Evolutionary conservation across 345 rosid genomes (phyloP).

Genomic region (Citrus sinensis): DNA sequence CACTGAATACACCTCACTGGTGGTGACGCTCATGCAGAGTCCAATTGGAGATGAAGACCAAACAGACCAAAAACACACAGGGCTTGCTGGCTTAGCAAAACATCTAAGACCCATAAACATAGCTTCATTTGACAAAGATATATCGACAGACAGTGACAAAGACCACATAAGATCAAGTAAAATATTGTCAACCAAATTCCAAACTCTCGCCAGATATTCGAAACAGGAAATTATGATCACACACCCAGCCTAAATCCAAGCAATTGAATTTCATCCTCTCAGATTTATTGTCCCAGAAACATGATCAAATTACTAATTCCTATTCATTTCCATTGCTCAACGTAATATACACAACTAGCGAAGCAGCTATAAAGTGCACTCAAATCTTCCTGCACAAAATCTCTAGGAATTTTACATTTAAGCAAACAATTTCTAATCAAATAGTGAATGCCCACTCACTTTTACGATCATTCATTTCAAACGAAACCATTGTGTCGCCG

Average conservation of each 20-base stretch:
- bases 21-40: background rate
- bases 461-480: constrained; percentile 40
- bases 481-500: constrained; percentile 27
- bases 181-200: too few species aligned
- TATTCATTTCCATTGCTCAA: too few species aligned
- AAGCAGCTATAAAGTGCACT: too few species aligned
- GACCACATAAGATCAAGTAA: background rate
- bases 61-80: background rate
- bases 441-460: constrained; percentile 17
- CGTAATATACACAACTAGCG: too few species aligned
- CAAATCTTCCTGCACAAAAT: background rate
- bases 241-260: background rate
- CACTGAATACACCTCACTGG: background rate
- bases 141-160: background rate
- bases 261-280: background rate
- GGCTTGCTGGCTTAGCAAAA: background rate
- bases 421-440: background rate
- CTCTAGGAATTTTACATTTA: background rate
- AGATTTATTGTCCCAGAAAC: too few species aligned
- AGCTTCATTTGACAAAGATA: too few species aligned
- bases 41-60: background rate
- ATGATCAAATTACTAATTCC: too few species aligned
- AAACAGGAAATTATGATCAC: background rate
- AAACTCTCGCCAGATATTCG: too few species aligned
- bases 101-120: background rate